phyloP scores from a whole-genome alignment of 2,329 filamentous ascomycete species.

The Exophiala calicioides region DNA sequence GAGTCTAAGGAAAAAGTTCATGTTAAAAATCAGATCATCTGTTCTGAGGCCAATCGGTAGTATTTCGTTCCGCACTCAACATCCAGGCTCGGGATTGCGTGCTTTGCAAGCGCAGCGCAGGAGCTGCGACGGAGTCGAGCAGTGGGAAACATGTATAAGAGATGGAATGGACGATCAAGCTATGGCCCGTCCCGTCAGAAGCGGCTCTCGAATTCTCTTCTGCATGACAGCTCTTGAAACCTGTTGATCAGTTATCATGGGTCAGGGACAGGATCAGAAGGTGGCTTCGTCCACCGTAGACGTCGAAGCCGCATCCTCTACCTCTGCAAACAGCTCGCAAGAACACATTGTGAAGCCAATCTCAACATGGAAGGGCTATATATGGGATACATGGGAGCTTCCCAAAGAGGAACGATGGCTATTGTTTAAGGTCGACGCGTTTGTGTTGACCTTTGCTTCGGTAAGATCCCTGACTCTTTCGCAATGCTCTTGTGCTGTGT shows the following conservation, averaged over 20 bases:
- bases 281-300: slow-evolving; percentile 5
- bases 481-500: not conserved
- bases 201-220: not conserved
- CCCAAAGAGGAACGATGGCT: slow-evolving; percentile 46
- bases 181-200: not conserved
- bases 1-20: too few relatives aligned
- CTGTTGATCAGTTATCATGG: slow-evolving; percentile 6
- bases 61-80: slow-evolving; percentile 7
- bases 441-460: slow-evolving; percentile 35
- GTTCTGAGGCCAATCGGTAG: slow-evolving; percentile 13
- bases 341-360: slow-evolving; percentile 30
- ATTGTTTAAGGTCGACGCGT: slow-evolving; percentile 35
- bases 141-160: slow-evolving; percentile 5
- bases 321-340: slow-evolving; percentile 13
- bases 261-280: slow-evolving; percentile 5
- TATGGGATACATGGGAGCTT: slow-evolving; percentile 57
- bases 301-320: slow-evolving; percentile 8
- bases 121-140: slow-evolving; percentile 3
- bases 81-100: slow-evolving; percentile 10
- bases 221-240: too few relatives aligned
- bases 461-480: slow-evolving; percentile 31
- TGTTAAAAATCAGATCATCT: slow-evolving; percentile 4
- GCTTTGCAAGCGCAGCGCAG: slow-evolving; percentile 1
- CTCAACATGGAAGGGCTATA: slow-evolving; percentile 50
- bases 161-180: slow-evolving; percentile 1